Conservation (phyloP, 148 eudicot genomes). For the Polygonum maritimum region DNA sequence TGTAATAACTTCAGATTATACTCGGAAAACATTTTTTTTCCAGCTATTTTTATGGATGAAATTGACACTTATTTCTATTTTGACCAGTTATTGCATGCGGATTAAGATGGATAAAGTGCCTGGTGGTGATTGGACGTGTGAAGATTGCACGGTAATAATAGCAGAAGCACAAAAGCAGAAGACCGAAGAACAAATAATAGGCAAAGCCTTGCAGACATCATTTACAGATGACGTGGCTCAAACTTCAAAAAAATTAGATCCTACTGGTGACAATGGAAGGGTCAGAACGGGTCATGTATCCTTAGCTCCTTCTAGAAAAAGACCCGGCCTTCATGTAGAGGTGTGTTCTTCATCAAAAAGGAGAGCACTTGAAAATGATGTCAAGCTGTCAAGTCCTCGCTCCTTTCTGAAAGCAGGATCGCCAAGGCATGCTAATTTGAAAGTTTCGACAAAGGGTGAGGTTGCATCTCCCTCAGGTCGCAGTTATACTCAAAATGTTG, state of each 20-base stretch:
- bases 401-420: neutral
- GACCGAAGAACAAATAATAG: constrained; percentile 10
- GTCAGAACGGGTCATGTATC: constrained; percentile 8
- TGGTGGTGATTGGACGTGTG: constrained; percentile 39
- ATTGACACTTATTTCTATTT: neutral
- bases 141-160: constrained; percentile 24
- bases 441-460: constrained; percentile 12
- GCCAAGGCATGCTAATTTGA: constrained; percentile 13
- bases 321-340: constrained; percentile 15
- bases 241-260: neutral
- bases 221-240: constrained; percentile 10
- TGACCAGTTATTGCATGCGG: constrained; percentile 38
- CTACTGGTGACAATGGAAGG: constrained; percentile 13
- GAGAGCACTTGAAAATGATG: constrained; percentile 16
- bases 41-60: neutral
- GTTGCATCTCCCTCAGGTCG: constrained; percentile 15
- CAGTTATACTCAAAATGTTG: constrained; percentile 11
- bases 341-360: constrained; percentile 15
- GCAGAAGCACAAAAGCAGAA: constrained; percentile 18
- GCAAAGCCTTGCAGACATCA: constrained; percentile 14
- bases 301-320: constrained; percentile 22
- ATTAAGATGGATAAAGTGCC: constrained; percentile 30
- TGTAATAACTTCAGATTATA: constrained; percentile 17
- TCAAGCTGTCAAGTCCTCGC: constrained; percentile 8
- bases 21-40: neutral